Evolutionary conservation across 805 yeast species (phyloP).

Genomic region (Kodamaea lidongshanica): DNA sequence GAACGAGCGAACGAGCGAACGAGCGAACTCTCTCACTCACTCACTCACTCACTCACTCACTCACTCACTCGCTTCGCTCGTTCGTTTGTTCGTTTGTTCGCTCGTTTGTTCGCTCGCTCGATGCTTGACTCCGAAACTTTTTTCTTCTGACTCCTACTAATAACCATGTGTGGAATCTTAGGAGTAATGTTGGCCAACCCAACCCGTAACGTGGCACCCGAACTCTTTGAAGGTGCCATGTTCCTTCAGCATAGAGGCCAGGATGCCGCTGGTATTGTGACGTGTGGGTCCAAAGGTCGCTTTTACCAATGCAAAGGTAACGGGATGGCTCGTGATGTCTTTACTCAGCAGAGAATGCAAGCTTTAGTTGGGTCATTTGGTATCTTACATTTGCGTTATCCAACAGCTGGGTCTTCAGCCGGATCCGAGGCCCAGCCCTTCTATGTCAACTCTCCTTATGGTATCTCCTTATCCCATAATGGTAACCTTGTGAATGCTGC

Average conservation of each 20-base stretch:
- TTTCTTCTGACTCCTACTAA: no score
- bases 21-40: no score
- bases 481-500: conserved; percentile 90
- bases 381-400: conserved; percentile 88
- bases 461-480: conserved; percentile 84
- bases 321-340: conserved; percentile 98
- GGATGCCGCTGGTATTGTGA: conserved; percentile 98
- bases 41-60: no score
- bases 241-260: conserved; percentile 96
- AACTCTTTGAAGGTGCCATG: conserved; percentile 85
- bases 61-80: no score
- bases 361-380: conserved; percentile 93
- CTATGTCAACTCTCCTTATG: conserved; percentile 95
- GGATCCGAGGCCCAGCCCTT: conserved; percentile 98
- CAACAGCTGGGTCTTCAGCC: conserved; percentile 95
- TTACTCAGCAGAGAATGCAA: conserved; percentile 72
- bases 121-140: no score
- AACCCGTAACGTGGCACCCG: conserved; percentile 71
- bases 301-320: conserved; percentile 97
- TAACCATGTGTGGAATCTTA: conserved; percentile 85
- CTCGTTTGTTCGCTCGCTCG: no score
- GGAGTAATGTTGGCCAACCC: conserved; percentile 82
- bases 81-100: no score
- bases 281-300: conserved; percentile 90
- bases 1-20: no score